Base-by-base conservation (phyloP, 768 basidiomycete genomes). In the Trichaptum fuscoviolaceum region DNA sequence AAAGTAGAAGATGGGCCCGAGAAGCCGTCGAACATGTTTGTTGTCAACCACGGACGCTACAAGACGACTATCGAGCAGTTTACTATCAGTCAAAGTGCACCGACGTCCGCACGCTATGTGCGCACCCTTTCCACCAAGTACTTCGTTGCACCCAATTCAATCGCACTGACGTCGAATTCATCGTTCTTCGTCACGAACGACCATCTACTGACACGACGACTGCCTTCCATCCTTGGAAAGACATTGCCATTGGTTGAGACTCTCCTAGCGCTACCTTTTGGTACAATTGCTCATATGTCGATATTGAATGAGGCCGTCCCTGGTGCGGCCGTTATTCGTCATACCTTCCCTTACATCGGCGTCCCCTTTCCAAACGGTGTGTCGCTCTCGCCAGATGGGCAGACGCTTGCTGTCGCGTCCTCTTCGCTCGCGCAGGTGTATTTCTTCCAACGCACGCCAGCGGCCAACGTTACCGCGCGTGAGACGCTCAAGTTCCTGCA, bases 121-220 rank as follows among this genome's bases (percentile, higher is more conserved):
- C 85, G 85, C 69, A 91, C 89, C 9, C 79, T 92, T 58, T 76
- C 81, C 23, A 84, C 85, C 18, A 81, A 81, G 4, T 82, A 82
- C 64, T 86, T 91, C 69, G 75, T 87, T 34, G 81, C 89, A 10
- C 87, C 90, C 27, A 92, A 92, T 72, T 79, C 87, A 2, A 73
- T 92, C 67, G 85, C 89, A 20, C 74, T 89, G 35, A 87, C 89
- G 9, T 84, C 87, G 58, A 84, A 87, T 0, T 81, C 83, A 66
- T 84, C 87, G 0, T 91, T 92, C 74, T 91, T 87, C 71, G 82
- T 92, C 62, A 84, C 84, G 57, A 89, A 92, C 71, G 91, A 92
- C 73, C 91, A 92, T 70, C 75, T 84, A 36, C 73, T 90, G 71
- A 90, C 88, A 2, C 82, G 87, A 8, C 85, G 90, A 17, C 76